phyloP scores from a whole-genome alignment of 2,329 filamentous ascomycete species.

The Aspergillus glaucus region DNA sequence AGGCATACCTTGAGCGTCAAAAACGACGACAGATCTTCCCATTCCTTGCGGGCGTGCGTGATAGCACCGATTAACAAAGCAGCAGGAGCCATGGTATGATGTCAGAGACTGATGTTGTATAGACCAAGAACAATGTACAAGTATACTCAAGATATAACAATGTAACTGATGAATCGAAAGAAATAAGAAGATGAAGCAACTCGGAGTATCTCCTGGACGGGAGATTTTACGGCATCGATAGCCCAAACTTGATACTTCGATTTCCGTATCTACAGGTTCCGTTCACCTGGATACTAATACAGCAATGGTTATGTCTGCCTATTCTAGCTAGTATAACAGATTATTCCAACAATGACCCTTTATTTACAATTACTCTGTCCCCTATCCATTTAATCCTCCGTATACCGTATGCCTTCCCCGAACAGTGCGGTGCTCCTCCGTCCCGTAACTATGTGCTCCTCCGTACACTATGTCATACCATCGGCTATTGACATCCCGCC shows the following conservation, averaged over 20 bases:
- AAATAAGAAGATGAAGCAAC: too few species aligned
- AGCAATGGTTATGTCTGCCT: neutral
- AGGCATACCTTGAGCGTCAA: conserved; percentile 34
- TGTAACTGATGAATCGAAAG: neutral
- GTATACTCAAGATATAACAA: neutral
- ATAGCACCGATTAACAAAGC: conserved; percentile 43
- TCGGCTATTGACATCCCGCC: conserved; percentile 12
- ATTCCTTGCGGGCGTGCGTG: conserved; percentile 38
- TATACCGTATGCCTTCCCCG: neutral
- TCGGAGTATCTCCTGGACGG: too few species aligned
- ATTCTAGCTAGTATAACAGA: neutral
- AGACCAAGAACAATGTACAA: neutral
- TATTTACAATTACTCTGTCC: neutral
- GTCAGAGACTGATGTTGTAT: conserved; percentile 3
- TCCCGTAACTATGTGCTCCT: too few species aligned
- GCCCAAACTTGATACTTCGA: too few species aligned
- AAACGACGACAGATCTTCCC: conserved; percentile 36
- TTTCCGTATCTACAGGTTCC: neutral
- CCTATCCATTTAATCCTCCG: neutral
- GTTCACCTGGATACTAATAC: neutral
- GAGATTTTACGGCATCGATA: too few species aligned
- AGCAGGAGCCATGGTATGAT: conserved; percentile 33
- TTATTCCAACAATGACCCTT: neutral
- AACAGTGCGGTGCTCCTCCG: too few species aligned
- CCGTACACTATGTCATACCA: neutral